Evolutionary conservation across 805 yeast species (phyloP).

Genomic region (Groenewaldozyma salmanticensis): DNA sequence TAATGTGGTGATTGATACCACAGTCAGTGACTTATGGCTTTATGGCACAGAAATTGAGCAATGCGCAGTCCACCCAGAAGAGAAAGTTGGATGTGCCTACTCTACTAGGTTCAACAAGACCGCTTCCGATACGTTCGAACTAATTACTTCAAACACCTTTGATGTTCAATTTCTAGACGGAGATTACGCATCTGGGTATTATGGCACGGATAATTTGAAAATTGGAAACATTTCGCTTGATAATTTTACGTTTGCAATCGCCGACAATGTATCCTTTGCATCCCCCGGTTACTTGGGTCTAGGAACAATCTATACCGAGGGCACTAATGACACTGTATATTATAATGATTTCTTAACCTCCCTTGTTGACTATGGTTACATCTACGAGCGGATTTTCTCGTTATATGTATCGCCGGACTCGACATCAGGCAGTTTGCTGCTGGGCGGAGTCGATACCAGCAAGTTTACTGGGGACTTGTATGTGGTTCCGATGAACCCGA

Average conservation of each 20-base stretch:
- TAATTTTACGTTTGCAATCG: conserved; percentile 8
- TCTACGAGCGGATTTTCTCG: conserved; percentile 7
- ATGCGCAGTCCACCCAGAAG: background rate
- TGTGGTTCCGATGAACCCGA: conserved; percentile 11
- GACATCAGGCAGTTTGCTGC: conserved; percentile 13
- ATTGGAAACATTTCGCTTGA: conserved; percentile 2
- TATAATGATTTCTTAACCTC: background rate
- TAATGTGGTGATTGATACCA: conserved; percentile 52
- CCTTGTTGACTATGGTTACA: background rate
- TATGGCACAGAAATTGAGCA: conserved; percentile 10
- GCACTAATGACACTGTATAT: too few species aligned
- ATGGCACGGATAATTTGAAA: conserved; percentile 8
- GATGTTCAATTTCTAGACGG: conserved; percentile 6
- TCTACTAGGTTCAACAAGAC: conserved; percentile 2
- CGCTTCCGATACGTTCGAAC: conserved; percentile 2
- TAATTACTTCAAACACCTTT: conserved; percentile 2
- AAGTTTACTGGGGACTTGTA: conserved; percentile 13
- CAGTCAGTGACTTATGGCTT: conserved; percentile 60
- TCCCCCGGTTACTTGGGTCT: conserved; percentile 10
- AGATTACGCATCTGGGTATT: conserved; percentile 7
- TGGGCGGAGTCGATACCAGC: conserved; percentile 19
- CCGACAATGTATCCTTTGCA: conserved; percentile 2
- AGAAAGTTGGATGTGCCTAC: conserved; percentile 4
- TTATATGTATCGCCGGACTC: conserved; percentile 3
- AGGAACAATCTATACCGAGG: too few species aligned